Conservation (phyloP, 495 filamentous ascomycete genomes). For the Trichoderma virens region DNA sequence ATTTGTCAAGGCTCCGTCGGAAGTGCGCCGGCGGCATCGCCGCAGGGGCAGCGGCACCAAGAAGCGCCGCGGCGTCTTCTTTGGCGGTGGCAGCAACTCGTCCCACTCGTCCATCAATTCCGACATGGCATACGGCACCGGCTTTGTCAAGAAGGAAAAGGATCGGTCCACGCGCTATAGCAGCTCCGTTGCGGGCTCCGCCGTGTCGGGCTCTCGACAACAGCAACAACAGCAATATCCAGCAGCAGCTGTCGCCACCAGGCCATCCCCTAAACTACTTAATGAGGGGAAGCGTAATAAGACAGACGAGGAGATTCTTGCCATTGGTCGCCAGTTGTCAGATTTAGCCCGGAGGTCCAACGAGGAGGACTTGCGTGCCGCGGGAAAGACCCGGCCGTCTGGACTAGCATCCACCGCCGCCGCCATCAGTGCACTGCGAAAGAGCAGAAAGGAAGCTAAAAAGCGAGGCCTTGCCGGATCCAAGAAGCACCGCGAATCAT, state of each 20-base stretch:
- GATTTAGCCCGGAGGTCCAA: constrained; percentile 38
- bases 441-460: constrained; percentile 21
- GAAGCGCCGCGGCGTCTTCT: constrained; percentile 37
- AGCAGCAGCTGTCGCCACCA: constrained; percentile 15
- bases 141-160: constrained; percentile 38
- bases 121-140: constrained; percentile 48
- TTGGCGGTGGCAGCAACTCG: constrained; percentile 28
- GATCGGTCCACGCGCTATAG: constrained; percentile 1
- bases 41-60: constrained; percentile 26
- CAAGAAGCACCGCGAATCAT: constrained; percentile 24
- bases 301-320: constrained; percentile 44
- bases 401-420: constrained; percentile 27
- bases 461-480: constrained; percentile 32
- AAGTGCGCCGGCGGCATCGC: constrained; percentile 12
- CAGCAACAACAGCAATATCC: background rate
- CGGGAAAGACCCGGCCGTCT: constrained; percentile 32
- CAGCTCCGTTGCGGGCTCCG: background rate
- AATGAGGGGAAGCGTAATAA: constrained; percentile 22
- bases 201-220: background rate
- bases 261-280: constrained; percentile 9
- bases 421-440: constrained; percentile 28
- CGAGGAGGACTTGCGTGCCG: constrained; percentile 30
- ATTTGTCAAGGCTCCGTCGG: constrained; percentile 27
- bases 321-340: constrained; percentile 37
- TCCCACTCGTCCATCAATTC: constrained; percentile 42